Conservation (phyloP, 371 early-diverging fungal species). For the Syncephalastrum racemosum region DNA sequence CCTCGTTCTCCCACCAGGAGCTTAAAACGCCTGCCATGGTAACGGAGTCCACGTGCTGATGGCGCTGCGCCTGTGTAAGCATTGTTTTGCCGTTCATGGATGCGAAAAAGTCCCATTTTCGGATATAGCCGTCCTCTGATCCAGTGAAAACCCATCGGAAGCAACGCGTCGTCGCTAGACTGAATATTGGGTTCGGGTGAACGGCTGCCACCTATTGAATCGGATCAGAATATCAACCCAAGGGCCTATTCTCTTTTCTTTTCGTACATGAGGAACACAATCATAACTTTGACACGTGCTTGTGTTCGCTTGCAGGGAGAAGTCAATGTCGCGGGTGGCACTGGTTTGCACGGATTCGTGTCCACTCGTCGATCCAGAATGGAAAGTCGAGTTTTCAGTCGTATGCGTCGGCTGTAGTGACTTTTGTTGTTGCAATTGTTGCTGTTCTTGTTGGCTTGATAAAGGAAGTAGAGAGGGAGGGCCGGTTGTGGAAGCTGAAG, state of each 20-base stretch:
- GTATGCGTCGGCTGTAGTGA: neutral
- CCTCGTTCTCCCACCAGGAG: constrained; percentile 94
- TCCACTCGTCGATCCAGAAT: too few relatives aligned
- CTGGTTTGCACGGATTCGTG: neutral
- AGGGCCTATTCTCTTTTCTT: neutral
- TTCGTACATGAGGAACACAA: constrained; percentile 55
- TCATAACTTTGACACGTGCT: constrained; percentile 53
- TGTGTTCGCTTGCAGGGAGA: constrained; percentile 36
- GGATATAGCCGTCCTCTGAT: constrained; percentile 89
- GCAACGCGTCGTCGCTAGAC: constrained; percentile 74
- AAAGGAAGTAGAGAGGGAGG: constrained; percentile 13
- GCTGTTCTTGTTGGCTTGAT: constrained; percentile 14
- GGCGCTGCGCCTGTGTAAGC: constrained; percentile 84
- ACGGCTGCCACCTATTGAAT: constrained; percentile 64
- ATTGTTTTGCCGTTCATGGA: constrained; percentile 82
- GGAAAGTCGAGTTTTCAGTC: neutral
- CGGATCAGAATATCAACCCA: neutral
- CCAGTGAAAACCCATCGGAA: constrained; percentile 94
- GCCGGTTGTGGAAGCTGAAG: constrained; percentile 1
- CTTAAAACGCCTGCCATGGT: constrained; percentile 79
- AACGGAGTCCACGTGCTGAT: constrained; percentile 85
- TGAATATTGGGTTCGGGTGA: constrained; percentile 76
- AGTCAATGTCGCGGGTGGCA: constrained; percentile 26
- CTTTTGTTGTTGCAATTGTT: neutral
- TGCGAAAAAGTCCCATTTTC: constrained; percentile 90